phyloP scores from a whole-genome alignment of 1,284 basidiomycete species.

The Melanopsichium pennsylvanicum region DNA sequence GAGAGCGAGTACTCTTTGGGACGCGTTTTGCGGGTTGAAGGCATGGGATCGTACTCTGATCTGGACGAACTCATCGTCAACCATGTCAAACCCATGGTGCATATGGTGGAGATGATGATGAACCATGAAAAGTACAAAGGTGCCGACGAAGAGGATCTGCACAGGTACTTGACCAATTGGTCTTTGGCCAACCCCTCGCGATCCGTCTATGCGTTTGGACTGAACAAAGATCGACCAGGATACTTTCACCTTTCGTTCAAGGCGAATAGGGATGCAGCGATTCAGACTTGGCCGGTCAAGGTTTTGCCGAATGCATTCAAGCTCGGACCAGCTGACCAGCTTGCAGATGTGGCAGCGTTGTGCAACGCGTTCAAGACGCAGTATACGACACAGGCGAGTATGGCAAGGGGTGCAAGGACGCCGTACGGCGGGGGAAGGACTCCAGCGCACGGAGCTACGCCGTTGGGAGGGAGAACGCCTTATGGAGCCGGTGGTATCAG shows the following conservation, averaged over 20 bases:
- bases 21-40: slow-evolving; percentile 78
- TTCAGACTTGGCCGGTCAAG: slow-evolving; percentile 66
- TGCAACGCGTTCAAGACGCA: slow-evolving; percentile 66
- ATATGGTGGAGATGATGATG: slow-evolving; percentile 93
- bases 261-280: slow-evolving; percentile 71
- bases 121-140: slow-evolving; percentile 95
- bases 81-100: slow-evolving; percentile 92
- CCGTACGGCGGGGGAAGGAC: slow-evolving; percentile 49
- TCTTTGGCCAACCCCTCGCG: slow-evolving; percentile 89
- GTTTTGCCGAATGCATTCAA: slow-evolving; percentile 63
- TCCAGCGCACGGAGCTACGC: slow-evolving; percentile 37
- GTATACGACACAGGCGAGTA: slow-evolving; percentile 58
- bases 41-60: slow-evolving; percentile 84
- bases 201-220: slow-evolving; percentile 93
- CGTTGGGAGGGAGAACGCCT: slow-evolving; percentile 35
- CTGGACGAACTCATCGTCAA: slow-evolving; percentile 97
- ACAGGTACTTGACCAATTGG: slow-evolving; percentile 59
- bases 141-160: slow-evolving; percentile 81
- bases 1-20: slow-evolving; percentile 76
- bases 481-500: slow-evolving; percentile 19
- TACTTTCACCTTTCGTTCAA: slow-evolving; percentile 94
- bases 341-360: slow-evolving; percentile 60
- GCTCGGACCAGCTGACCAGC: slow-evolving; percentile 59
- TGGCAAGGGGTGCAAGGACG: slow-evolving; percentile 52
- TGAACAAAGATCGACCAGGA: slow-evolving; percentile 88